Evolutionary conservation across 1,284 basidiomycete species (phyloP).

Genomic region (Rhodotorula glutinis): DNA sequence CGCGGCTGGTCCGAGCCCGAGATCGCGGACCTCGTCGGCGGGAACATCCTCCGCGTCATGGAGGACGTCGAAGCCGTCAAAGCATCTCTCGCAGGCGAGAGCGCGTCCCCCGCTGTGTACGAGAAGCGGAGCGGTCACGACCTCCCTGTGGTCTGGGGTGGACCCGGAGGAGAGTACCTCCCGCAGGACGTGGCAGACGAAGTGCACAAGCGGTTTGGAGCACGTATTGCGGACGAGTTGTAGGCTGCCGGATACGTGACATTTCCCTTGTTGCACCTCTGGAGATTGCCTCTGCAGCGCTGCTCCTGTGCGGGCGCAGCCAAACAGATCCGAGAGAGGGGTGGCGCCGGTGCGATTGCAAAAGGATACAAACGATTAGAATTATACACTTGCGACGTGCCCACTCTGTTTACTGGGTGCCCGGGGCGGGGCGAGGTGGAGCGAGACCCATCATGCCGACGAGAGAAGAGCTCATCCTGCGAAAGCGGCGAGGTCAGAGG

Average conservation of each 20-base stretch:
- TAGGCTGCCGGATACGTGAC: background rate
- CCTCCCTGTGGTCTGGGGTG: background rate
- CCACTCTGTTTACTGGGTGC: background rate
- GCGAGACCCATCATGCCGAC: slow-evolving; percentile 32
- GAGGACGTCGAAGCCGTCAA: slow-evolving; percentile 2
- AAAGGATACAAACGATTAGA: too few relatives aligned
- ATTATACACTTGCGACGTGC: background rate
- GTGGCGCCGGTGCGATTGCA: too few relatives aligned
- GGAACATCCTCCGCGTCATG: slow-evolving; percentile 11
- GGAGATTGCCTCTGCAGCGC: too few relatives aligned
- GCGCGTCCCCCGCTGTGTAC: background rate
- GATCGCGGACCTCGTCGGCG: slow-evolving; percentile 1
- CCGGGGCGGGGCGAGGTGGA: slow-evolving; percentile 12
- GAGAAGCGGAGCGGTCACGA: background rate
- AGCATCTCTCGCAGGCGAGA: background rate
- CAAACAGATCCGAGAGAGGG: too few relatives aligned
- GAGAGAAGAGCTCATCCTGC: slow-evolving; percentile 29
- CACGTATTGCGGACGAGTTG: background rate
- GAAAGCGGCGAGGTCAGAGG: background rate
- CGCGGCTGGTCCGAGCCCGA: slow-evolving; percentile 3
- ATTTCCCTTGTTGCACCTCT: too few relatives aligned
- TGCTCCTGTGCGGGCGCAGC: too few relatives aligned
- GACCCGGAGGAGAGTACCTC: background rate
- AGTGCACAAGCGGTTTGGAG: background rate
- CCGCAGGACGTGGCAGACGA: background rate